Evolutionary conservation across 2,329 filamentous ascomycete genomes (phyloP).

Genomic region (Microdochium bolleyi): DNA sequence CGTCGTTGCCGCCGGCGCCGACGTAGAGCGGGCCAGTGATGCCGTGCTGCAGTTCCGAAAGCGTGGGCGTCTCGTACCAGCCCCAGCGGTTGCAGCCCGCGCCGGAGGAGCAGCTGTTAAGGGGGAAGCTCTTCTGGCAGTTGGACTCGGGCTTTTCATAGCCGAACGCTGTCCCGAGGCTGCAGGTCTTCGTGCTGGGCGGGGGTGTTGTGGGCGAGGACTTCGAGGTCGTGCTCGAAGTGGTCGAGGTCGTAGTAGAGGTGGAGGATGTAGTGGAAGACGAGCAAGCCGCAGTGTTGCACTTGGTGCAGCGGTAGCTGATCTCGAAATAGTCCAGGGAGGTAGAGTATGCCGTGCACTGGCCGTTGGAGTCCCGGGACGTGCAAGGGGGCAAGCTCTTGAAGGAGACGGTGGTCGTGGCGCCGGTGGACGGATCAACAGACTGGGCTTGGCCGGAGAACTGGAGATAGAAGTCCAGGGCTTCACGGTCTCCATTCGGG

Average conservation of each 20-base stretch:
- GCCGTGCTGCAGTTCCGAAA: constrained; percentile 6
- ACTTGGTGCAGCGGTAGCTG: neutral
- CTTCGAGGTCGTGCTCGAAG: neutral
- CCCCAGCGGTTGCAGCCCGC: constrained; percentile 11
- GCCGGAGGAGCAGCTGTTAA: constrained; percentile 7
- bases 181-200: neutral
- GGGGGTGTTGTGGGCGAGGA: neutral
- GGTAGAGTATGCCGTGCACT: neutral
- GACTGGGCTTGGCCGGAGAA: neutral
- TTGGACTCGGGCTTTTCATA: constrained; percentile 5
- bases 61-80: constrained; percentile 8
- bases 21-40: constrained; percentile 3
- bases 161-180: neutral
- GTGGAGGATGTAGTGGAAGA: neutral
- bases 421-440: neutral
- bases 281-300: too few species aligned
- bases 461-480: neutral
- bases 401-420: neutral
- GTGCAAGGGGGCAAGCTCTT: neutral
- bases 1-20: constrained; percentile 10
- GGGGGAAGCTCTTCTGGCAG: constrained; percentile 2
- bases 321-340: neutral
- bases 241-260: neutral
- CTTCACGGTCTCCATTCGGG: neutral
- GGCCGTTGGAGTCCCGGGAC: neutral